Conservation (phyloP, 1,284 basidiomycete species). For the Trichosporon ovoides region DNA sequence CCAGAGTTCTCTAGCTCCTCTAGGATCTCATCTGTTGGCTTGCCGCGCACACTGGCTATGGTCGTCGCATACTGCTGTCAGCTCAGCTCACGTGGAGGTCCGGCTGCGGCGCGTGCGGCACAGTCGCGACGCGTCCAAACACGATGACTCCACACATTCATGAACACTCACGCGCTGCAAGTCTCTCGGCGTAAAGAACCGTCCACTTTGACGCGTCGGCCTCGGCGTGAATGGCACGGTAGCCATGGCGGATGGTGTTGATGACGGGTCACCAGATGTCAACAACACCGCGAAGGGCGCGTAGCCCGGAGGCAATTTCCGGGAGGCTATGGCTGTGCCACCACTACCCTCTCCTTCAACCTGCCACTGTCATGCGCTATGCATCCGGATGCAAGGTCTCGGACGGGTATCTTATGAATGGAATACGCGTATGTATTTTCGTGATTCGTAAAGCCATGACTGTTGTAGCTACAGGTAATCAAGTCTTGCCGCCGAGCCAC, state of each 20-base stretch:
- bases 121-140: not conserved
- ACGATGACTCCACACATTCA: not conserved
- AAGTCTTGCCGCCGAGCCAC: slow-evolving; percentile 21
- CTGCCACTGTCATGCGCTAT: not conserved
- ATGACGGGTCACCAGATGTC: not conserved
- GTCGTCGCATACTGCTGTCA: not conserved
- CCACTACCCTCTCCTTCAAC: not conserved
- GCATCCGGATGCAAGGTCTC: not conserved
- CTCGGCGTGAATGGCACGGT: slow-evolving; percentile 3
- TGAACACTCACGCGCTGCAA: not conserved
- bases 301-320: not conserved
- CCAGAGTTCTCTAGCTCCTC: slow-evolving; percentile 1
- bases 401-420: not conserved
- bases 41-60: not conserved
- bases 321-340: not conserved
- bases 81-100: not conserved
- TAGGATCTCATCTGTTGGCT: slow-evolving; percentile 1
- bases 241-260: slow-evolving; percentile 2
- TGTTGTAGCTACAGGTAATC: slow-evolving; percentile 5
- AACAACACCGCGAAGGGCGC: not conserved
- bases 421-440: not conserved
- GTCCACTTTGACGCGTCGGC: slow-evolving; percentile 3
- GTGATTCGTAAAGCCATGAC: slow-evolving; percentile 1
- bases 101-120: not conserved
- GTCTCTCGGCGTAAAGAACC: not conserved